Evolutionary conservation across 495 filamentous ascomycete species (phyloP), one percentile per base, ranked within the genome.

Genomic region (Hypoxylon crocopeplum): DNA sequence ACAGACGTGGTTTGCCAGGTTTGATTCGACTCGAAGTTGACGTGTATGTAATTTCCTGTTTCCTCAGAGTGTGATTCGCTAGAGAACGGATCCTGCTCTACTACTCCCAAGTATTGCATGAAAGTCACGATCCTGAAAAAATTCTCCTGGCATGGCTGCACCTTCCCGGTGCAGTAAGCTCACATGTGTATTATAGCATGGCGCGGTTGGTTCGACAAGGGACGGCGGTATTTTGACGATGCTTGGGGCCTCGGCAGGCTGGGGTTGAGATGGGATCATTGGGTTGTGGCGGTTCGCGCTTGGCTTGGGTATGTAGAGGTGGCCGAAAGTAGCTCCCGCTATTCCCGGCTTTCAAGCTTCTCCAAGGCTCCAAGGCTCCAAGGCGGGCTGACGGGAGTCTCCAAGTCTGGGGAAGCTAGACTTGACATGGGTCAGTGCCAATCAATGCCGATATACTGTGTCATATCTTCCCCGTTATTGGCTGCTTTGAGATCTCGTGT

Each of bases 401-500:
- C 46, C 46, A 56, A 53, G 44, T 60, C 61, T 55, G 61, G 61
- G 62, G 56, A 56, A 65, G 20, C 24, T 37, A 8, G 40, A 32
- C 61, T 59, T 59, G 61, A 46, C 62, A 34, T 6, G 8, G 47
- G 21, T n/a, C 60, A 49, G 54, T 64, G 55, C n/a, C 17, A 45
- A 19, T 1, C 20, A 12, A 19, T 12, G 16, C 15, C 19, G 25
- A 16, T 17, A 42, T 51, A 55, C 62, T 24, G 62, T 60, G 49
- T 27, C 39, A 8, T 29, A 13, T 46, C 38, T 22, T 49, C 12
- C 20, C n/a, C 12, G 6, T 52, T 7, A 65, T 60, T 59, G 56
- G 62, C 29, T 52, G 24, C 10, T 19, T 16, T 16, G 36, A 58
- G 60, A 64, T 64, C 53, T 58, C 60, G 60, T 64, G 60, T 64